A percentile compares a stretch with the other conserved stretches of the same genome.
Evolutionary conservation across 768 basidiomycete species (phyloP).

Genomic region (Lactifluus echinatus): DNA sequence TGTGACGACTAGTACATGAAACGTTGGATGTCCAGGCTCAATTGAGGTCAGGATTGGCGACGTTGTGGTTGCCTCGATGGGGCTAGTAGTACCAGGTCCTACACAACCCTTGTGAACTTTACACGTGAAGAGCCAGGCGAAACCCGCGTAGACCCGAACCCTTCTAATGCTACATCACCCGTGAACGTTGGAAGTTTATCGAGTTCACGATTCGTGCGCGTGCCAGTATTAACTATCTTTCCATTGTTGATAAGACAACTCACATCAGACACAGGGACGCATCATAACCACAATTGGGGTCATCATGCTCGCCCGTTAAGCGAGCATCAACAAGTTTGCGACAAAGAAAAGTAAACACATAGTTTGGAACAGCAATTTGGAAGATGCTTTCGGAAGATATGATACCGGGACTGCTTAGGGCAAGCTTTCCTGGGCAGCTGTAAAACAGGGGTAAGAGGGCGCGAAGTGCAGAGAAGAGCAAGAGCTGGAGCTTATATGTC

Average conservation of each 20-base stretch:
- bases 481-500: no score
- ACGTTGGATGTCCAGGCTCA: constrained; percentile 20
- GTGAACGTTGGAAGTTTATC: constrained; percentile 32
- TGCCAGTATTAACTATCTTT: constrained; percentile 28
- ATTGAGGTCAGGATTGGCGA: constrained; percentile 23
- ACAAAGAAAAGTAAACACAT: constrained; percentile 32
- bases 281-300: constrained; percentile 44
- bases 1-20: constrained; percentile 27
- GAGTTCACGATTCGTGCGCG: constrained; percentile 25
- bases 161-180: constrained; percentile 27
- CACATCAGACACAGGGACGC: constrained; percentile 28
- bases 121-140: background rate
- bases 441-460: no score
- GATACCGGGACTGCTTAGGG: background rate
- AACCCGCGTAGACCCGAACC: constrained; percentile 25
- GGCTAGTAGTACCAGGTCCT: constrained; percentile 19
- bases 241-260: constrained; percentile 26
- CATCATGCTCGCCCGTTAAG: constrained; percentile 53
- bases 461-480: no score
- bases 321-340: constrained; percentile 39
- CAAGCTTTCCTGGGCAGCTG: no score
- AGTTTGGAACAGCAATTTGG: constrained; percentile 39
- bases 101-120: background rate
- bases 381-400: constrained; percentile 33
- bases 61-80: constrained; percentile 21